These are phyloP conservation scores for Hirschfeldia incana DNA, from an alignment of 345 rosid genomes.

Conservation along the genomic window DNA sequence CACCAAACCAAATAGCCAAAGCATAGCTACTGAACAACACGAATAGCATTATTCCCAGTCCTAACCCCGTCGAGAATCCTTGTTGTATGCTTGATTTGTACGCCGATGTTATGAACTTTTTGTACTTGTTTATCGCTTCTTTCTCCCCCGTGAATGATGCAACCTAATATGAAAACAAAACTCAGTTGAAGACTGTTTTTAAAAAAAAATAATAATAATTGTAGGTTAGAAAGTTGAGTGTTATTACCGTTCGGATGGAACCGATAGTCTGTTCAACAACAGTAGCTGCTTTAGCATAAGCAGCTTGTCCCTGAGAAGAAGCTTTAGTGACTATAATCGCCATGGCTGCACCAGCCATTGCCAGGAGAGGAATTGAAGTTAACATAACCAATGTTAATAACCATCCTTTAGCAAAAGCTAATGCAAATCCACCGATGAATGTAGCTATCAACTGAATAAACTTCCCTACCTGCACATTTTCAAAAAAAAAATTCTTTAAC, in stretches of 20 bases:
- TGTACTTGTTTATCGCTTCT: constrained; percentile 52
- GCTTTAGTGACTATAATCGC: constrained; percentile 52
- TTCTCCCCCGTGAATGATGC: constrained; percentile 83
- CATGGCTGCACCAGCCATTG: constrained; percentile 56
- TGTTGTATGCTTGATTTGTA: constrained; percentile 53
- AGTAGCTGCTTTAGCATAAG: constrained; percentile 71
- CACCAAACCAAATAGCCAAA: constrained; percentile 71
- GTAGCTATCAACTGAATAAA: constrained; percentile 68
- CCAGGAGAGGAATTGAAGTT: constrained; percentile 63
- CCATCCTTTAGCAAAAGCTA: constrained; percentile 78
- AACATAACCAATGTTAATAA: constrained; percentile 68
- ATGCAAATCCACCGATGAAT: constrained; percentile 61
- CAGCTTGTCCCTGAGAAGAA: constrained; percentile 61
- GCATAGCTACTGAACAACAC: constrained; percentile 52
- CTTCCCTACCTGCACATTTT: constrained; percentile 66
- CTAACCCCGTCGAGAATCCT: constrained; percentile 62
- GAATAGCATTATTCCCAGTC: constrained; percentile 45
- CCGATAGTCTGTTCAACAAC: constrained; percentile 73
- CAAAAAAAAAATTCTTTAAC: not conserved
- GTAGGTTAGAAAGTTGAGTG: not conserved
- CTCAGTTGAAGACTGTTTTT: not conserved
- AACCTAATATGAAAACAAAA: constrained; percentile 44
- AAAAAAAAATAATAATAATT: not conserved
- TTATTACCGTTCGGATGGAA: constrained; percentile 69
- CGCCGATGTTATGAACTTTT: constrained; percentile 52